These are phyloP conservation scores for Cicer cuneatum DNA, from an alignment of 306 rosid genomes.

Conservation along the genomic window DNA sequence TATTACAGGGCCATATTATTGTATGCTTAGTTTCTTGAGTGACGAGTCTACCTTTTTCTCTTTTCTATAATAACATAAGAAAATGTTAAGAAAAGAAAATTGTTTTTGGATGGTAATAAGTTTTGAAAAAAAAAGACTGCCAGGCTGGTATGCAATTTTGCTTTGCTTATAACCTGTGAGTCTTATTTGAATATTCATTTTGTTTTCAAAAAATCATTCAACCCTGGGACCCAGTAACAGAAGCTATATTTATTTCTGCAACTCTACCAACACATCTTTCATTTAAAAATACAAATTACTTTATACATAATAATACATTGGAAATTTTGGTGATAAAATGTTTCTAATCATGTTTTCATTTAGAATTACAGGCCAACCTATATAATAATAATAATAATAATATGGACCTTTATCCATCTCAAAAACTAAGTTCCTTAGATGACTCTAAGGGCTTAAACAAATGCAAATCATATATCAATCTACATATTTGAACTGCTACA, in stretches of 20 bases:
- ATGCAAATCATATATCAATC: slow-evolving; percentile 39
- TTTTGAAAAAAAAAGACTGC: background rate
- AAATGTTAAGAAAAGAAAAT: background rate
- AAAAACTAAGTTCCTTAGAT: slow-evolving; percentile 43
- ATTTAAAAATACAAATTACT: slow-evolving; percentile 18
- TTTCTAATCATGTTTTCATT: slow-evolving; percentile 21
- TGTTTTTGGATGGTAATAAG: slow-evolving; percentile 19
- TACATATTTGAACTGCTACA: slow-evolving; percentile 39
- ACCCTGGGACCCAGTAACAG: slow-evolving; percentile 22
- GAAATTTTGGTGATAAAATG: slow-evolving; percentile 37
- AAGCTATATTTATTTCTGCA: background rate
- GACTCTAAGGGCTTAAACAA: slow-evolving; percentile 40
- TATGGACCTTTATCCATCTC: slow-evolving; percentile 36
- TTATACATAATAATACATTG: slow-evolving; percentile 28
- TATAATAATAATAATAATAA: background rate
- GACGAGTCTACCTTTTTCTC: background rate
- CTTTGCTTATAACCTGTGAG: background rate
- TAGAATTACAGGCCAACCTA: slow-evolving; percentile 39
- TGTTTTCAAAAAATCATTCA: slow-evolving; percentile 2
- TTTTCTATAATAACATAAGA: too few relatives aligned
- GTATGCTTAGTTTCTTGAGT: slow-evolving; percentile 7
- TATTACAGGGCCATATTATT: background rate
- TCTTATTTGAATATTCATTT: slow-evolving; percentile 15
- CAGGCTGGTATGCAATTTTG: slow-evolving; percentile 20
- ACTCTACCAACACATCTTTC: slow-evolving; percentile 5